Conservation (phyloP, 2,329 filamentous ascomycete species). For the Fusarium sacchari region DNA sequence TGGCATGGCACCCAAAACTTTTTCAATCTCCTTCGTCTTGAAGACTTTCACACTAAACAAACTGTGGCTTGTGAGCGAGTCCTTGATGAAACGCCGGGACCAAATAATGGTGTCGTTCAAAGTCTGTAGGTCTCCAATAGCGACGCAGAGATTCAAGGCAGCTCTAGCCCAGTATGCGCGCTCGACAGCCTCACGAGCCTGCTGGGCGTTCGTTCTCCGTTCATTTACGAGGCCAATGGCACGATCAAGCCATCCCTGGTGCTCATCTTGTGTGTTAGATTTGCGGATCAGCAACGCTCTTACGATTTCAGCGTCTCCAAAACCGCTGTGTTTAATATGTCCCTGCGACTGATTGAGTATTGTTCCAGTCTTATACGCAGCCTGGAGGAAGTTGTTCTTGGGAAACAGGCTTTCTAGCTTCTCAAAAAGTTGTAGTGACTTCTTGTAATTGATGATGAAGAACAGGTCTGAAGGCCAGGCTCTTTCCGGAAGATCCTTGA, state of each 20-base stretch:
- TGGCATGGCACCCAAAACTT: slow-evolving; percentile 33
- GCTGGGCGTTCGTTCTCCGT: slow-evolving; percentile 37
- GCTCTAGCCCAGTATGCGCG: slow-evolving; percentile 44
- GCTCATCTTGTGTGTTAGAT: background rate
- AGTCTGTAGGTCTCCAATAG: slow-evolving; percentile 36
- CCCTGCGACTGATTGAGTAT: slow-evolving; percentile 17
- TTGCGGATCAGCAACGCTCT: slow-evolving; percentile 24
- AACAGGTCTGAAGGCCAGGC: slow-evolving; percentile 30
- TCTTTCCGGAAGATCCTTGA: background rate
- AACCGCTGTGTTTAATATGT: background rate
- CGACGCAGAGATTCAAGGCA: slow-evolving; percentile 43
- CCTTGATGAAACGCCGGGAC: slow-evolving; percentile 46
- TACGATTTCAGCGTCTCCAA: slow-evolving; percentile 26
- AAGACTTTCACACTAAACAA: slow-evolving; percentile 27
- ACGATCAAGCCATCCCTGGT: slow-evolving; percentile 28
- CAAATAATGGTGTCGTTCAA: slow-evolving; percentile 41
- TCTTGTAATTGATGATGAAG: slow-evolving; percentile 17
- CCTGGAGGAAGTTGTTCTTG: slow-evolving; percentile 24
- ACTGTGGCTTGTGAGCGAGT: slow-evolving; percentile 15
- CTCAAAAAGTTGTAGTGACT: slow-evolving; percentile 24
- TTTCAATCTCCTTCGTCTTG: slow-evolving; percentile 28
- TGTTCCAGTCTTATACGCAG: background rate
- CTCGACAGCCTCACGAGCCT: slow-evolving; percentile 31
- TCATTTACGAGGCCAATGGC: slow-evolving; percentile 23
- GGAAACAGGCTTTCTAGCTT: slow-evolving; percentile 23